Evolutionary conservation across 257 asterid species (phyloP).

Genomic region (Solanum ahanhuiri): DNA sequence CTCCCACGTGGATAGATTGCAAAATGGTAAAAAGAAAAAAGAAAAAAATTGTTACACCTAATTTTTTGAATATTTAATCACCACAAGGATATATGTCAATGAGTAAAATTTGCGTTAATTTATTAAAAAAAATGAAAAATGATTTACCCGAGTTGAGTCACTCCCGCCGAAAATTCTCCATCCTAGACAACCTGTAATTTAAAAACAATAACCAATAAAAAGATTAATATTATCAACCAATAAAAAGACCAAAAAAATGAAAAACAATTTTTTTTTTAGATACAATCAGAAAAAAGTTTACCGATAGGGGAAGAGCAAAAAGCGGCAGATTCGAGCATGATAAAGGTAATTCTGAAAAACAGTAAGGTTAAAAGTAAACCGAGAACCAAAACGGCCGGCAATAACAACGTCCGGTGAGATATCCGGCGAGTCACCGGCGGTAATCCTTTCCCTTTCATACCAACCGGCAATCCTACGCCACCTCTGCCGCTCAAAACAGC

Average conservation of each 20-base stretch:
- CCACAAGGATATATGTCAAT: neutral
- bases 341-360: conserved; percentile 45
- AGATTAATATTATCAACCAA: neutral
- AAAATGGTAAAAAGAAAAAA: neutral
- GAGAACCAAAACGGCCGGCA: conserved; percentile 34
- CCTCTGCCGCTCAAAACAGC: conserved; percentile 18
- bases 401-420: conserved; percentile 34
- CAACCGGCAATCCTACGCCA: conserved; percentile 7
- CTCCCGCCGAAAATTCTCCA: conserved; percentile 81
- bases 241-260: neutral
- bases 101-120: neutral
- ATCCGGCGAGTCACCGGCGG: conserved; percentile 29
- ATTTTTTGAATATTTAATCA: neutral
- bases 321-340: conserved; percentile 58
- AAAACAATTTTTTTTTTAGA: neutral
- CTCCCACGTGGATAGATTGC: neutral
- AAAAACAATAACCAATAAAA: neutral
- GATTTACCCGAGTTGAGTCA: conserved; percentile 48
- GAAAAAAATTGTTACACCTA: neutral
- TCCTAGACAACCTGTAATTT: conserved; percentile 47
- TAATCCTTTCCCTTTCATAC: conserved; percentile 33
- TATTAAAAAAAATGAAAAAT: neutral
- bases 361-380: conserved; percentile 49
- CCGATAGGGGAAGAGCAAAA: conserved; percentile 62
- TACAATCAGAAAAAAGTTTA: conserved; percentile 5